Evolutionary conservation across 352 stramenopile genomes (phyloP), one percentile per base, ranked within the genome.

Genomic region (Blastocystis sp.): DNA sequence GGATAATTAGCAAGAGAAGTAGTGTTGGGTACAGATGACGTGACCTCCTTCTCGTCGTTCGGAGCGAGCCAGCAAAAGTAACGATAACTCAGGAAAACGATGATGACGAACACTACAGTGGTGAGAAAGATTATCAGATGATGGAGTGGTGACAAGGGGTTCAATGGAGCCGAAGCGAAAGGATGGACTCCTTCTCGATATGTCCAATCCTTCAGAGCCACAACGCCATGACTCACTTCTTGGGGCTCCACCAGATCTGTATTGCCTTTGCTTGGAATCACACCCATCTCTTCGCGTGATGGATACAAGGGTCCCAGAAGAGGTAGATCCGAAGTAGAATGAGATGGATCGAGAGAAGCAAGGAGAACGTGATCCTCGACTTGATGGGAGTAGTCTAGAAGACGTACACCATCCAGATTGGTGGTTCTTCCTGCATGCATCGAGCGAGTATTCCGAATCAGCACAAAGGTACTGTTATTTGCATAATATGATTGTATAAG

Each of bases 311-410:
- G 43, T 27, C 35, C 39, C 11, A 78, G 37, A 21, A 59, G 37
- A 12, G 66, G 66, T 4, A 59, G 19, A 51, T n/a, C 4, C 12
- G 21, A 29, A 11, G 27, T 19, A 51, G 66, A 59, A 39, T 35
- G 19, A 1, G 63, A 32, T 32, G 63, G 49, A 51, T 58, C 56
- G 37, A 78, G 29, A 12, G 24, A 46, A 12, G 66, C 66, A 11
- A 78, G 66, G 24, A 78, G 37, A 35, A 78, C 66, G n/a, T 78
- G 66, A 46, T 78, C 49, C 19, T 78, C 66, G 6, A 58, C 42
- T 24, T 51, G 66, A 35, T 78, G 29, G 4, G 42, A 29, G 14
- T 16, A n/a, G 39, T 39, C 24, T 12, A 78, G 42, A 12, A 78
- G 66, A 32, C 49, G 42, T 4, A 78, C 37, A 11, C 42, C 66